Conservation (phyloP, 768 basidiomycete genomes). For the Phylloporus arenicola region DNA sequence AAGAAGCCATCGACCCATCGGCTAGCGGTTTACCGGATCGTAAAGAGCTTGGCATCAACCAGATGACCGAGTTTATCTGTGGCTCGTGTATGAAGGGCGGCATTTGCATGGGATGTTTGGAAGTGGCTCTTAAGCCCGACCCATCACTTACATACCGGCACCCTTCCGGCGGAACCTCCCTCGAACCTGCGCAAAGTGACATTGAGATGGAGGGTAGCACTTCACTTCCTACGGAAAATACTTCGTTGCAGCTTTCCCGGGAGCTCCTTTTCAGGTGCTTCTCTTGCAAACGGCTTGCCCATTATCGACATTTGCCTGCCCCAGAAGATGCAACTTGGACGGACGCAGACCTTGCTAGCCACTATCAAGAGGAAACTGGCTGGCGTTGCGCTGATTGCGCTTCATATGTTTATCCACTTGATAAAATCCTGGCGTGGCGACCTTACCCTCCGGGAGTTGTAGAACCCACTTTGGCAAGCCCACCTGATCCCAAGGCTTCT, state of each 20-base stretch:
- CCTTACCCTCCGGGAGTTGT: constrained; percentile 64
- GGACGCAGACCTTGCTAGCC: constrained; percentile 43
- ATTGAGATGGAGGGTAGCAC: constrained; percentile 34
- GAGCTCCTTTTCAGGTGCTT: constrained; percentile 77
- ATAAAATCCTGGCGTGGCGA: constrained; percentile 90
- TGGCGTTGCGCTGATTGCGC: constrained; percentile 80
- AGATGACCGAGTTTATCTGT: constrained; percentile 79
- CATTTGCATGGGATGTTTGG: constrained; percentile 71
- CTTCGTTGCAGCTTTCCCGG: constrained; percentile 15
- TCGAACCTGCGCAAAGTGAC: constrained; percentile 15
- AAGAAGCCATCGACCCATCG: constrained; percentile 16
- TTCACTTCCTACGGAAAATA: constrained; percentile 7
- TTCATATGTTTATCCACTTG: constrained; percentile 63
- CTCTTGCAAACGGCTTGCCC: constrained; percentile 76
- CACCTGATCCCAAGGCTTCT: constrained; percentile 47
- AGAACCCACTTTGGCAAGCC: constrained; percentile 43
- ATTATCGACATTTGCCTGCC: constrained; percentile 67
- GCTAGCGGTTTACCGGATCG: constrained; percentile 40
- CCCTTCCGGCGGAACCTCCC: background rate
- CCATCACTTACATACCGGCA: constrained; percentile 18
- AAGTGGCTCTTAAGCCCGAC: constrained; percentile 49
- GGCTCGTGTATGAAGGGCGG: constrained; percentile 70
- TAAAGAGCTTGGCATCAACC: constrained; percentile 39
- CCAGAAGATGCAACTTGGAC: constrained; percentile 37
- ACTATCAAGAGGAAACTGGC: constrained; percentile 50